Percentiles rank a stretch among this genome's conserved stretches.
Conservation (phyloP, 1,284 basidiomycete genomes). For the Naganishia albida region DNA sequence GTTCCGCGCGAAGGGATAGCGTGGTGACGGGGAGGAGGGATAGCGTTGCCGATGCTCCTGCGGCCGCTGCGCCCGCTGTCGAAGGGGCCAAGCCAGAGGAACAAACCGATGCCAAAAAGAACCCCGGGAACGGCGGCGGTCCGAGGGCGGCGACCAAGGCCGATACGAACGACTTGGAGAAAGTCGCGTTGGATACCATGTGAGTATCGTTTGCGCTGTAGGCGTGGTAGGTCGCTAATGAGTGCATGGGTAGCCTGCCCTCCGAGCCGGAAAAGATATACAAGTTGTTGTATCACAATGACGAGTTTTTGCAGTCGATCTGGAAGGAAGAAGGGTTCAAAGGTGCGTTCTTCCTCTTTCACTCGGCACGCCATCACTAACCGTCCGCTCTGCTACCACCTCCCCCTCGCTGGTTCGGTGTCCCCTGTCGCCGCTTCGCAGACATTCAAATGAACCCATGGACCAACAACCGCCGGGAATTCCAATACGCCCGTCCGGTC, state of each 20-base stretch:
- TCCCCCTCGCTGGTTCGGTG: no score
- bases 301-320: constrained; percentile 32
- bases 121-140: constrained; percentile 11
- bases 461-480: constrained; percentile 27
- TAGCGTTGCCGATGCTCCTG: neutral
- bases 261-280: constrained; percentile 37
- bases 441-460: constrained; percentile 35
- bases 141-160: constrained; percentile 33
- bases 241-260: constrained; percentile 27
- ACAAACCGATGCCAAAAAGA: constrained; percentile 6
- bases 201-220: constrained; percentile 2
- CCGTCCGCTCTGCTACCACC: no score
- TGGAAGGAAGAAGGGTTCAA: constrained; percentile 34
- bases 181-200: constrained; percentile 32
- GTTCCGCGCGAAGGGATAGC: neutral
- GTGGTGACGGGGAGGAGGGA: neutral
- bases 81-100: constrained; percentile 9
- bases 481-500: constrained; percentile 32
- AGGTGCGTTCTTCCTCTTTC: constrained; percentile 4
- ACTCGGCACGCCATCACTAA: neutral
- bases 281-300: constrained; percentile 36
- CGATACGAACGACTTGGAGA: constrained; percentile 33
- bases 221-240: neutral
- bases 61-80: neutral
- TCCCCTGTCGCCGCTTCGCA: neutral